Conservation (phyloP, 441 rosid genomes). For the Populus trichocarpa region DNA sequence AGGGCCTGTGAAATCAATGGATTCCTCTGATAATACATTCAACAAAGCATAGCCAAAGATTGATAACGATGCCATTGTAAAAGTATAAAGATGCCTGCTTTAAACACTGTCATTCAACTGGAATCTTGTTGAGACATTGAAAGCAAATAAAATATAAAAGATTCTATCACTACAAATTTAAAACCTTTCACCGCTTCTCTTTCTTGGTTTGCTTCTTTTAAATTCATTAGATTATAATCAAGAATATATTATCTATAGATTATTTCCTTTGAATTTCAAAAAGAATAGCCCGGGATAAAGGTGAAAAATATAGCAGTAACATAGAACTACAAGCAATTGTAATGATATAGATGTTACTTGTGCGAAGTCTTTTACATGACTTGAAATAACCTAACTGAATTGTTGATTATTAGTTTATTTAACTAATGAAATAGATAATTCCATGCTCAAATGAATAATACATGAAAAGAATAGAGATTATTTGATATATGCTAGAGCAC, state of each 20-base stretch:
- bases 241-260: too few relatives aligned
- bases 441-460: slow-evolving; percentile 21
- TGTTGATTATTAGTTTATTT: slow-evolving; percentile 8
- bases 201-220: too few relatives aligned
- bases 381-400: background rate
- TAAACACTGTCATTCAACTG: background rate
- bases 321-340: background rate
- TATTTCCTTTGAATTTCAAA: too few relatives aligned
- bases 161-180: background rate
- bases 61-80: background rate
- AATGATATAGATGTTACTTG: background rate
- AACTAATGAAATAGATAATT: background rate
- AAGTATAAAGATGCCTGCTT: background rate
- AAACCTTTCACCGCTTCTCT: too few relatives aligned
- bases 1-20: background rate
- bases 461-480: slow-evolving; percentile 20
- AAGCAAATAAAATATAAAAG: too few relatives aligned
- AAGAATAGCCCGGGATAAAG: too few relatives aligned
- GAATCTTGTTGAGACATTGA: too few relatives aligned
- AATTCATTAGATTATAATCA: too few relatives aligned
- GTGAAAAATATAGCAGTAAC: too few relatives aligned
- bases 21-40: background rate
- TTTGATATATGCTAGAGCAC: slow-evolving; percentile 10
- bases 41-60: background rate
- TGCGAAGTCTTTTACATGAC: slow-evolving; percentile 2